phyloP scores from a whole-genome alignment of 2,329 filamentous ascomycete species.

The Fusarium sp. region DNA sequence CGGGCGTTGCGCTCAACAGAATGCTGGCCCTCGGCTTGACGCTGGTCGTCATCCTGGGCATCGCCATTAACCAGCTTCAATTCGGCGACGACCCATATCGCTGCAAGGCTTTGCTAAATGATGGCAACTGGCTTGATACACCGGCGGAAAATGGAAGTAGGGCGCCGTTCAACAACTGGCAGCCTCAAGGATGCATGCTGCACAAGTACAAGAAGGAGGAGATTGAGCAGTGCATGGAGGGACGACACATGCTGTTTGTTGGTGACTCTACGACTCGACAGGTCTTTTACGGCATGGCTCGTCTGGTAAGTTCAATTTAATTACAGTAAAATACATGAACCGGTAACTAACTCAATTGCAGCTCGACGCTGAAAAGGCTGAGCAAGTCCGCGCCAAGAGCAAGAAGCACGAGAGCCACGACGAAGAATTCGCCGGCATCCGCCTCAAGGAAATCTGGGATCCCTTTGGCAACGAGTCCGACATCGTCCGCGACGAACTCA shows the following conservation, averaged over 20 bases:
- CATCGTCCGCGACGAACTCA: constrained; percentile 37
- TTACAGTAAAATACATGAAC: too few species aligned
- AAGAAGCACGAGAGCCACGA: constrained; percentile 38
- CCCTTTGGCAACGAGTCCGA: constrained; percentile 56
- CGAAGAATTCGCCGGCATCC: constrained; percentile 34
- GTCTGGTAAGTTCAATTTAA: constrained; percentile 46
- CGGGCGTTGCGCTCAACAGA: constrained; percentile 32
- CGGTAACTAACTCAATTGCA: constrained; percentile 17
- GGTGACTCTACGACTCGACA: constrained; percentile 71
- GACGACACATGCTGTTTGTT: constrained; percentile 65
- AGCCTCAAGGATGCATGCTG: constrained; percentile 69
- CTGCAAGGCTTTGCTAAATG: constrained; percentile 63
- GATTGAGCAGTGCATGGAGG: constrained; percentile 63
- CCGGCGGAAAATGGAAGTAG: constrained; percentile 47
- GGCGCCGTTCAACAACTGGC: constrained; percentile 63
- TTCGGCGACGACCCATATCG: constrained; percentile 60
- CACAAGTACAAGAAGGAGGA: constrained; percentile 65
- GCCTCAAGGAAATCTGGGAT: constrained; percentile 67
- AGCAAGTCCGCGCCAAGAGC: constrained; percentile 21
- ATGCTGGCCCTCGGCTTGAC: constrained; percentile 35
- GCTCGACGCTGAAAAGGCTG: constrained; percentile 40
- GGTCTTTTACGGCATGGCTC: constrained; percentile 65
- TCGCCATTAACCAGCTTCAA: constrained; percentile 31
- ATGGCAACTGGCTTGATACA: constrained; percentile 62
- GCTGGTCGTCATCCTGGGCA: constrained; percentile 41